Percentiles rank a stretch among this genome's conserved stretches.
Conservation (phyloP, 495 filamentous ascomycete species). For the Symbiotaphrina buchneri region DNA sequence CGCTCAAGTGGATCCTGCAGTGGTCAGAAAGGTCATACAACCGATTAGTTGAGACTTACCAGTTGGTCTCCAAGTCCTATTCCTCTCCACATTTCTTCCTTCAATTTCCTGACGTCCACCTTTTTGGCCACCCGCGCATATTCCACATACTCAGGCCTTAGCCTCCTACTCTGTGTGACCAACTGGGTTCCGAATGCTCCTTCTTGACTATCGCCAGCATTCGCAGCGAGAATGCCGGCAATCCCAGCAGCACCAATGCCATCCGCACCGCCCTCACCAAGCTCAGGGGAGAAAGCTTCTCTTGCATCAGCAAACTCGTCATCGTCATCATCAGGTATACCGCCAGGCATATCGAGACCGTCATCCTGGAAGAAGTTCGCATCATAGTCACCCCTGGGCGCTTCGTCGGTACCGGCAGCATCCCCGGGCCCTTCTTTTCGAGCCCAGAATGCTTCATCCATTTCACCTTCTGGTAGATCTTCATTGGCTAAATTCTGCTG, state of each 20-base stretch:
- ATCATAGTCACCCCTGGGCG: constrained; percentile 54
- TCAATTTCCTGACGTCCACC: constrained; percentile 87
- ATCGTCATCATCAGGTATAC: constrained; percentile 53
- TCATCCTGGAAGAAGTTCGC: constrained; percentile 97
- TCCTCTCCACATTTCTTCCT: constrained; percentile 89
- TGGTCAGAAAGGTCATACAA: not conserved
- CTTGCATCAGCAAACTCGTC: constrained; percentile 77
- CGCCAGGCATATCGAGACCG: constrained; percentile 53
- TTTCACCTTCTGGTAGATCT: constrained; percentile 42
- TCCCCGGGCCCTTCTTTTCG: constrained; percentile 36
- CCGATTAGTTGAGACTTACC: constrained; percentile 1
- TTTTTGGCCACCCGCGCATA: constrained; percentile 95
- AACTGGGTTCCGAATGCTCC: constrained; percentile 76
- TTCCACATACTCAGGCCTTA: constrained; percentile 86
- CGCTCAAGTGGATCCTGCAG: not conserved
- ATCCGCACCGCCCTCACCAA: constrained; percentile 18
- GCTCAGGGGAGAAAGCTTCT: constrained; percentile 67
- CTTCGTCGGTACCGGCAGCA: constrained; percentile 24
- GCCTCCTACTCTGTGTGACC: constrained; percentile 64
- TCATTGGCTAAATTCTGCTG: constrained; percentile 16
- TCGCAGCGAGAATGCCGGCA: constrained; percentile 16
- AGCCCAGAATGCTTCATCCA: constrained; percentile 95
- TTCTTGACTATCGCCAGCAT: constrained; percentile 14
- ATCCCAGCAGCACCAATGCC: constrained; percentile 7
- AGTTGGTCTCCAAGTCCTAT: constrained; percentile 37